Conservation (phyloP, 208 protist genomes). For the Crithidia sp. region DNA sequence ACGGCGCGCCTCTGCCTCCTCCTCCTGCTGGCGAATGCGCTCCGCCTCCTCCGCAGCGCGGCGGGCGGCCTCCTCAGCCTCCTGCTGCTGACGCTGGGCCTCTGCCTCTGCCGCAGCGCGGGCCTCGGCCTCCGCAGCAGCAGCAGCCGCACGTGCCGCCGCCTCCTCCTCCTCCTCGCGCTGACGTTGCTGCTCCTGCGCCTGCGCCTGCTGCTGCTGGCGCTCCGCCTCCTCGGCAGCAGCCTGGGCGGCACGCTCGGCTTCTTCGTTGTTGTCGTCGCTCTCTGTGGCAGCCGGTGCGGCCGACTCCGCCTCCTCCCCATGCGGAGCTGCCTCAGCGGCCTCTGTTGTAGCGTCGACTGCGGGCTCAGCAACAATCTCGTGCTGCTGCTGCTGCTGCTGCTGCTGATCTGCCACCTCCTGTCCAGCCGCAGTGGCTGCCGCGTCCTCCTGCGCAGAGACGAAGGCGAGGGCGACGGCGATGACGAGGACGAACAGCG, state of each 20-base stretch:
- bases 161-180: background rate
- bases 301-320: too few species aligned
- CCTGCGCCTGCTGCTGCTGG: background rate
- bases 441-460: slow-evolving; percentile 17
- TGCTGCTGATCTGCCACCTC: background rate
- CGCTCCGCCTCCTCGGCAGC: background rate
- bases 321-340: too few species aligned
- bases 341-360: too few species aligned
- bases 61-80: background rate
- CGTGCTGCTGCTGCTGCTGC: background rate
- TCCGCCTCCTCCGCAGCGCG: slow-evolving; percentile 8
- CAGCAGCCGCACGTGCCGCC: background rate
- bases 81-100: background rate
- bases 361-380: too few species aligned
- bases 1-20: background rate
- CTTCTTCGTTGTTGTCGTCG: background rate
- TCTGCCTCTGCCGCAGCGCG: background rate
- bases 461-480: slow-evolving; percentile 18
- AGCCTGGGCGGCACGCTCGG: background rate
- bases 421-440: background rate
- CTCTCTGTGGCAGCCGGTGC: too few species aligned
- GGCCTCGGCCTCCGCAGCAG: background rate
- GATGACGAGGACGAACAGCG: slow-evolving; percentile 20
- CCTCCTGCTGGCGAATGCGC: background rate
- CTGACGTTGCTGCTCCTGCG: background rate